Evolutionary conservation across 2,329 filamentous ascomycete species (phyloP), one percentile per base, ranked within the genome.

Genomic region (Fusarium incarnatum): DNA sequence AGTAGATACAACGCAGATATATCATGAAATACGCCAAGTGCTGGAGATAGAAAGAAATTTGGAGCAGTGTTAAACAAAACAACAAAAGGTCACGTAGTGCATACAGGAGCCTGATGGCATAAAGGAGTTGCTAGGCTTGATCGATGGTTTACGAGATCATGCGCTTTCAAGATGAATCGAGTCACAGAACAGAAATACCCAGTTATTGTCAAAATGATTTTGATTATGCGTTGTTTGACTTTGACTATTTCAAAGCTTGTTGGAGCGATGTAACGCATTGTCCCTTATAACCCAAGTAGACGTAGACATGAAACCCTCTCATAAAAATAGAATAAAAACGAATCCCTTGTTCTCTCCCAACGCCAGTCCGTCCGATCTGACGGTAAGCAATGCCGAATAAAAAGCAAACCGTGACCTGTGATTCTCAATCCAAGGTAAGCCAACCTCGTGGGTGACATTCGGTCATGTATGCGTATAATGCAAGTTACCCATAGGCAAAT

Each of bases 311-410:
- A 61, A 67, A 56, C 42, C 41, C 40, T 45, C n/a, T 54, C 55
- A 46, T 55, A 27, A 42, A 63, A 23, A 55, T 27, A 27, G 9
- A 28, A 12, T 12, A 12, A 28, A 28, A 27, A 28, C 23, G 11
- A 41, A 62, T 23, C 27, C 49, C 15, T 41, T 46, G 40, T 50
- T 47, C 53, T 55, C 57, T 27, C 65, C 52, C 25, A 68, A 75
- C 73, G 68, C 73, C 73, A 34, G 40, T 71, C 67, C 68, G 67
- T 58, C 62, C 54, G 47, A 34, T 45, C 54, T 68, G 60, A 57
- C 56, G 49, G 63, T 48, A 60, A 67, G 52, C 57, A 41, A 73
- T 70, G 60, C 60, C 52, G 40, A 58, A 57, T 54, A 48, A 44
- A 50, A 63, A 70, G 55, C 50, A 65, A 53, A 50, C 55, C 49